Conservation (phyloP, 2,329 filamentous ascomycete species). For the Myotisia sp. region DNA sequence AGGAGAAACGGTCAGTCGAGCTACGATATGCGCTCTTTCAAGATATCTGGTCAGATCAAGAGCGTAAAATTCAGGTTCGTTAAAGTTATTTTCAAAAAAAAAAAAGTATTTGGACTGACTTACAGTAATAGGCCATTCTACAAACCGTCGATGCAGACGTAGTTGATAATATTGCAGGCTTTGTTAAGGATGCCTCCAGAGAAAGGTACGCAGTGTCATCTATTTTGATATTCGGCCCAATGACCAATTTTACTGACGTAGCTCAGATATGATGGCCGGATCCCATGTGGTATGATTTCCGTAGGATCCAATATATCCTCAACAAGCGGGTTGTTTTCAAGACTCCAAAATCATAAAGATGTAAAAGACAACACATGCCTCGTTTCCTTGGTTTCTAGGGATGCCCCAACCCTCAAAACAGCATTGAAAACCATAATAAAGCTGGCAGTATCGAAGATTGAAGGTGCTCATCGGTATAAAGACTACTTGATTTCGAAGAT, state of each 20-base stretch:
- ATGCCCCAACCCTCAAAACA: slow-evolving; percentile 33
- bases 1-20: slow-evolving; percentile 20
- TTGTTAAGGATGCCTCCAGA: slow-evolving; percentile 23
- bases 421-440: slow-evolving; percentile 34
- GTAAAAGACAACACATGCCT: slow-evolving; percentile 22
- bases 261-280: slow-evolving; percentile 28
- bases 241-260: slow-evolving; percentile 6
- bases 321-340: slow-evolving; percentile 24
- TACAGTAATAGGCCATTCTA: slow-evolving; percentile 17
- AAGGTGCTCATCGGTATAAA: slow-evolving; percentile 27
- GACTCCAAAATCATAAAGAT: slow-evolving; percentile 23
- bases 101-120: neutral
- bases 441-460: slow-evolving; percentile 24
- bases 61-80: slow-evolving; percentile 27
- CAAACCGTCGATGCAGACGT: slow-evolving; percentile 28
- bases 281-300: slow-evolving; percentile 30
- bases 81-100: neutral
- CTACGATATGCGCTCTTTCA: slow-evolving; percentile 26
- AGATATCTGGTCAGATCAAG: slow-evolving; percentile 26
- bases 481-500: slow-evolving; percentile 26
- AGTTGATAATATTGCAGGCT: slow-evolving; percentile 24
- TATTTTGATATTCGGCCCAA: slow-evolving; percentile 5
- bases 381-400: slow-evolving; percentile 30
- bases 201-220: slow-evolving; percentile 20
- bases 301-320: slow-evolving; percentile 32